Conservation (phyloP, 2,329 filamentous ascomycete genomes). For the Colletotrichum somersetense region DNA sequence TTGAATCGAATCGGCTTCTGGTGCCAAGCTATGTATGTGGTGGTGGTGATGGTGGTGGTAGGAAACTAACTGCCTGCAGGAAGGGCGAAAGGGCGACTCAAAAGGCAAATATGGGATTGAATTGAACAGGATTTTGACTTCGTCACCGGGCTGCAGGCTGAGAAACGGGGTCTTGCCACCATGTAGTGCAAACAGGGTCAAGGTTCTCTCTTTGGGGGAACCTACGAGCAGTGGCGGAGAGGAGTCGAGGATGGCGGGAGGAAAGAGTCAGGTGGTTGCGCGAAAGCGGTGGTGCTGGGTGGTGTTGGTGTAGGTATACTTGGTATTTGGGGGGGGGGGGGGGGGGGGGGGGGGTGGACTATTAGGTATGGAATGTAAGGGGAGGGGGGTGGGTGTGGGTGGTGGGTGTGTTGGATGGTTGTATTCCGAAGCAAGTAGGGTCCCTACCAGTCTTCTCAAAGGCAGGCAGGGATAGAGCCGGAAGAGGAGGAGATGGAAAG, state of each 20-base stretch:
- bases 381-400: background rate
- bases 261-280: conserved; percentile 37
- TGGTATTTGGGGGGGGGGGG: conserved; percentile 11
- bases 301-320: conserved; percentile 10
- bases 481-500: conserved; percentile 38
- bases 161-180: conserved; percentile 42
- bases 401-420: conserved; percentile 32
- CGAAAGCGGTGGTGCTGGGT: conserved; percentile 23
- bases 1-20: background rate
- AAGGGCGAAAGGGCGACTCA: conserved; percentile 29
- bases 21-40: background rate
- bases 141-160: conserved; percentile 38
- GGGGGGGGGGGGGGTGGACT: conserved; percentile 1
- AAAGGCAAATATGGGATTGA: conserved; percentile 34
- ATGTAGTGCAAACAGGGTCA: conserved; percentile 34
- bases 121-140: conserved; percentile 36
- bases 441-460: conserved; percentile 38
- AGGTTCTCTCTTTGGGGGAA: conserved; percentile 24
- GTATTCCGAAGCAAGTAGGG: conserved; percentile 41
- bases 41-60: too few species aligned
- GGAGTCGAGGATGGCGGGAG: conserved; percentile 34
- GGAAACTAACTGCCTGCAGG: background rate
- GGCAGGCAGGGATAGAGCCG: conserved; percentile 37
- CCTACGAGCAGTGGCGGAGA: conserved; percentile 34
- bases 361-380: conserved; percentile 34